phyloP scores from a whole-genome alignment of 805 yeast genomes.

The Cyberlindnera nakhonratchasimensis region DNA sequence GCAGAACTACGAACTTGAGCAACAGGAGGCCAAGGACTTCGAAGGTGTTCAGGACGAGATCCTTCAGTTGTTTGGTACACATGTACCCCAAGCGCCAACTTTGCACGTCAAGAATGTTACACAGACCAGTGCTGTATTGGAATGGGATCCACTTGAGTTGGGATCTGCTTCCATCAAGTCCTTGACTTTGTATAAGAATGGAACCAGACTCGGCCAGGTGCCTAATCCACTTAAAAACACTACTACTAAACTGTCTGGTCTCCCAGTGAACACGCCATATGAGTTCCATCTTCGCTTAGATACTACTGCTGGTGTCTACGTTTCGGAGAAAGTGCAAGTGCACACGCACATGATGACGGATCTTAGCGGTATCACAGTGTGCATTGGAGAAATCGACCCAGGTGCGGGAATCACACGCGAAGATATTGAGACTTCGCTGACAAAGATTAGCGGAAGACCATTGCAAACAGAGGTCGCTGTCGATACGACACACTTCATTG shows the following conservation, averaged over 20 bases:
- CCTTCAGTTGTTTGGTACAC: slow-evolving; percentile 64
- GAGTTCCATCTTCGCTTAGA: slow-evolving; percentile 75
- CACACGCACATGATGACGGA: slow-evolving; percentile 96
- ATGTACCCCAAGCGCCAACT: slow-evolving; percentile 68
- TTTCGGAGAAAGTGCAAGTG: slow-evolving; percentile 63
- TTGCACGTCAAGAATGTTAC: slow-evolving; percentile 74
- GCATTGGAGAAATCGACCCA: slow-evolving; percentile 75
- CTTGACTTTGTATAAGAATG: slow-evolving; percentile 71
- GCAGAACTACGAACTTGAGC: slow-evolving; percentile 66
- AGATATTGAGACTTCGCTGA: slow-evolving; percentile 62
- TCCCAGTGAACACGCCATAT: slow-evolving; percentile 81
- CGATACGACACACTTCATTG: slow-evolving; percentile 93
- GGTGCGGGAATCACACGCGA: slow-evolving; percentile 39
- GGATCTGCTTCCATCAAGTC: slow-evolving; percentile 81
- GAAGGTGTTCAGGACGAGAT: slow-evolving; percentile 69
- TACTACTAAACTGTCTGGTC: slow-evolving; percentile 85
- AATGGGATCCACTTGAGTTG: slow-evolving; percentile 84
- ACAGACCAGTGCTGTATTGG: slow-evolving; percentile 91
- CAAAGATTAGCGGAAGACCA: slow-evolving; percentile 79
- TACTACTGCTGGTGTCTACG: slow-evolving; percentile 85
- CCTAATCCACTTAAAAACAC: slow-evolving; percentile 78
- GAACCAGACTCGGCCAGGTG: slow-evolving; percentile 67
- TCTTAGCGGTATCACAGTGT: slow-evolving; percentile 85
- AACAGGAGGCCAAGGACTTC: slow-evolving; percentile 55
- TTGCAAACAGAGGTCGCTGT: slow-evolving; percentile 69